Evolutionary conservation across 148 eudicot species (phyloP).

Genomic region (Diospyros lotus): DNA sequence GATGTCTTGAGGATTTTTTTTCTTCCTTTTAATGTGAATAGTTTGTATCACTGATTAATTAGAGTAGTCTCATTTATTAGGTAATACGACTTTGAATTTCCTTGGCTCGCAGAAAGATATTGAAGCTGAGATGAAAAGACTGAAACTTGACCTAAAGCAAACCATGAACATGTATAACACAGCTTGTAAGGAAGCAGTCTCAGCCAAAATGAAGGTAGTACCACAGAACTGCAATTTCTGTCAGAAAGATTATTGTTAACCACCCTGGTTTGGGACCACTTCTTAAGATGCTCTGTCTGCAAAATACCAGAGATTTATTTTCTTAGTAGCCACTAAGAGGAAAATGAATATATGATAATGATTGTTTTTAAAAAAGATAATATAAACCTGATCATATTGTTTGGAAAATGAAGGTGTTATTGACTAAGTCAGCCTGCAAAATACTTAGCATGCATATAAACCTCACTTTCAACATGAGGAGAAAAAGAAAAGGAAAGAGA

Average conservation of each 20-base stretch:
- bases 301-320: background rate
- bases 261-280: background rate
- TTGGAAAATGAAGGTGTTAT: background rate
- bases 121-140: conserved; percentile 52
- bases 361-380: background rate
- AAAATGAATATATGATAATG: background rate
- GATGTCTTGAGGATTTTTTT: background rate
- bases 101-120: conserved; percentile 35
- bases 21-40: background rate
- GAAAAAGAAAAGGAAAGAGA: background rate
- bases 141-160: conserved; percentile 67
- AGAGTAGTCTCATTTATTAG: background rate
- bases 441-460: background rate
- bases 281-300: background rate
- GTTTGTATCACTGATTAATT: background rate
- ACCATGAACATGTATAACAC: conserved; percentile 67
- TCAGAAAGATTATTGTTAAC: background rate
- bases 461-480: background rate
- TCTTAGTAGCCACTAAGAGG: background rate
- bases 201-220: conserved; percentile 59
- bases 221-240: background rate
- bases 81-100: background rate
- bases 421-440: background rate
- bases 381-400: background rate
- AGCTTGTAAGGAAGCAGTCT: conserved; percentile 73